Evolutionary conservation across 768 basidiomycete genomes (phyloP), one percentile per base, ranked within the genome.

Genomic region (Atractiella rhizophila): DNA sequence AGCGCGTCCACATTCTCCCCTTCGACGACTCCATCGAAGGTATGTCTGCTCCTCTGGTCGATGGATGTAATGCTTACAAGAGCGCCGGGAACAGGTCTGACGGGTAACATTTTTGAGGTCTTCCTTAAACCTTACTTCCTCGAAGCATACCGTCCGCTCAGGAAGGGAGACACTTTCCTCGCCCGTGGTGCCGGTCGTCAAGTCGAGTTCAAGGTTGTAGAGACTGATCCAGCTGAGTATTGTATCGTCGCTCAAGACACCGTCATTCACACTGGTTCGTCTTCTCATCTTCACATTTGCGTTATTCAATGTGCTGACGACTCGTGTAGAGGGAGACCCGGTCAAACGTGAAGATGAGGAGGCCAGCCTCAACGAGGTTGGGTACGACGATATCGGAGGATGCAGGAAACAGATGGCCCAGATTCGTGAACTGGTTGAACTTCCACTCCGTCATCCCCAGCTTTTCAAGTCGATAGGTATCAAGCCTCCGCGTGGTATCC

Each of bases 381-480:
- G 91, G 18, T 98, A 98, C 58, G 91, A 98, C 55, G 91, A 98
- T 55, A 86, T 98, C 51, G 91, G 91, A 64, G 91, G 91, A 30
- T 94, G 88, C 66, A 73, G 91, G 55, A 98, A 98, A 59, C 91
- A 98, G 61, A 82, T 96, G 77, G 88, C 88, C 3, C 88, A 96
- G 60, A 96, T 98, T 47, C 85, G 91, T 61, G 91, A 96, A 66
- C 74, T 98, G 28, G 91, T 96, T 49, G 91, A 98, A 23, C 68
- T 98, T 3, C 91, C 91, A 25, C 69, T 96, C 31, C 83, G 91
- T 44, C 91, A 98, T 62, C 91, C 91, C 31, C 86, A 96, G 63
- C 71, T 98, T 12, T 98, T 96, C 76, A 98, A 98, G 59, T 86
- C 86, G 20, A 98, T 98, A 57, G 91, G 91, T 71, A 98, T 98